Evolutionary conservation across 495 filamentous ascomycete genomes (phyloP).

Genomic region (Pseudotulostoma volvatum): DNA sequence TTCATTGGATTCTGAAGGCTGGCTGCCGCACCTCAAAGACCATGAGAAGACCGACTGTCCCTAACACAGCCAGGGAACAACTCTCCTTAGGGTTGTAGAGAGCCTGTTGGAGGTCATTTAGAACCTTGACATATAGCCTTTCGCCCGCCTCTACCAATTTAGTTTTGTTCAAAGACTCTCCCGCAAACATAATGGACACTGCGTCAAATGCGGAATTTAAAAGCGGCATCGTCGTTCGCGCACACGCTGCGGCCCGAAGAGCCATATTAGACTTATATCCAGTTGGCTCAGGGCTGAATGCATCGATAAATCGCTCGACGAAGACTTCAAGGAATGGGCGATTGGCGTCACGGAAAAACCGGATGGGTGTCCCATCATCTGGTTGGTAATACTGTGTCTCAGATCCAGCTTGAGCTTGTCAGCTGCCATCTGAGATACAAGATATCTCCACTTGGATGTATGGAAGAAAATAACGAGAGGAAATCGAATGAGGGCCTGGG

Average conservation of each 20-base stretch:
- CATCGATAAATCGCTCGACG: slow-evolving; percentile 30
- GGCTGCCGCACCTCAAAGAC: no score
- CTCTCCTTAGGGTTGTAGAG: slow-evolving; percentile 24
- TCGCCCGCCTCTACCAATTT: slow-evolving; percentile 24
- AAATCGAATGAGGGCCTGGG: no score
- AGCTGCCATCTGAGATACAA: no score
- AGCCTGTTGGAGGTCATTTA: slow-evolving; percentile 25
- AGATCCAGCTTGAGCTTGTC: no score
- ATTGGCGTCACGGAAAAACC: no score
- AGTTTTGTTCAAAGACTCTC: slow-evolving; percentile 22
- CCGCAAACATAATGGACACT: slow-evolving; percentile 28
- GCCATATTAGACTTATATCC: no score
- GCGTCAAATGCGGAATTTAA: slow-evolving; percentile 26
- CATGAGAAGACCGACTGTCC: slow-evolving; percentile 27
- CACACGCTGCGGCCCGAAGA: slow-evolving; percentile 23
- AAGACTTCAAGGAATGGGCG: slow-evolving; percentile 24
- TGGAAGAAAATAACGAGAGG: no score
- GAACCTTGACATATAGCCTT: slow-evolving; percentile 23
- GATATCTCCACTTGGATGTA: no score
- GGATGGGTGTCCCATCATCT: no score
- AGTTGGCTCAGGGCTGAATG: slow-evolving; percentile 29
- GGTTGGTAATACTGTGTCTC: no score
- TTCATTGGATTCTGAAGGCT: slow-evolving; percentile 31
- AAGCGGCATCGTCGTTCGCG: slow-evolving; percentile 30
- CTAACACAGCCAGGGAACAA: slow-evolving; percentile 27